Base-by-base conservation (phyloP, 2,329 filamentous ascomycete species). In the Pseudocercospora fuligena region DNA sequence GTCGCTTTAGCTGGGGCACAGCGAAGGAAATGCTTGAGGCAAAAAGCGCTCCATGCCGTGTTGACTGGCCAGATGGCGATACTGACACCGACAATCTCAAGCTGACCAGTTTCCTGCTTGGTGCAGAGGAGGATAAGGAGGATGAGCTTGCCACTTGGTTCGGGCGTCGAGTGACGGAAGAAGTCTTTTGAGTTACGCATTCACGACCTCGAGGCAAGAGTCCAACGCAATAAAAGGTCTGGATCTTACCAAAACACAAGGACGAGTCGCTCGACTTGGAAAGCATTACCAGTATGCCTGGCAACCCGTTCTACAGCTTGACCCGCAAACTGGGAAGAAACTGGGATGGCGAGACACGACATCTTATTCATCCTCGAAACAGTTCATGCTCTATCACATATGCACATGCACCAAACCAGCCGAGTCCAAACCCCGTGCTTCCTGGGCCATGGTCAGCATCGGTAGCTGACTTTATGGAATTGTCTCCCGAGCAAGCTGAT, bases 1-100 rank as follows among this genome's bases (percentile, higher is more conserved):
- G 93, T 77, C 86, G 95, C 4, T 98, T 97, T 76, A 97, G 93
- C 76, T 99, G 95, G 95, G 92, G 91, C 0, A 98, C 95, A 0
- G 92, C 92, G 1, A 97, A 96, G 81, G 94, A 98, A 75, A 87
- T 98, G 88, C 82, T 99, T 3, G 94, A 97, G 72, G 82, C 84
- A n/a, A 93, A 91, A 78, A 83, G 83, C 25, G 88, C 87, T 3
- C 85, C 91, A 61, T 75, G 74, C 63, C 90, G 86, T 76, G 90
- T 97, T 0, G 93, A 97, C 54, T 98, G 94, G 94, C 92, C 93
- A 0, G 84, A 82, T 12, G 88, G 90, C 5, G 90, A 93, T 21
- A 90, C 92, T 36, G 87, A 86, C 3, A 88, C 90, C 62, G 87
- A 88, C 27, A 87, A 84, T 69, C 81, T 84, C 76, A 88, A 88